Base-by-base conservation (phyloP, 441 rosid genomes). In the Cnidoscolus chayamansa region DNA sequence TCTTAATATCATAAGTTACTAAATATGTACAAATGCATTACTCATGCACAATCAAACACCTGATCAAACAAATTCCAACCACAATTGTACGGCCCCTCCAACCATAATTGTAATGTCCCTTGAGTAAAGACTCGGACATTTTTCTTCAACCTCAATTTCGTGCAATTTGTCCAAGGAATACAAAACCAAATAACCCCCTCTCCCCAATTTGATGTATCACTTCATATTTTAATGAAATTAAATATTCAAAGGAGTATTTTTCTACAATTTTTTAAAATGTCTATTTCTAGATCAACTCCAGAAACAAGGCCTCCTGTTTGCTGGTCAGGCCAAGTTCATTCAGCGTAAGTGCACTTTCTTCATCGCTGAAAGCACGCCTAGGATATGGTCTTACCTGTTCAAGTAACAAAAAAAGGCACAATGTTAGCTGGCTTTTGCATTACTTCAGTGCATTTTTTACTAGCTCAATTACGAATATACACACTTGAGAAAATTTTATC, bases 341-440 rank as follows among this genome's bases (percentile, higher is more conserved):
- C 77, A 95, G 79, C 1, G 95, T 82, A 71, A 86, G 74, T 45
- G 72, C 74, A 65, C 89, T 78, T 77, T 95, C 97, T 47, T 85
- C 97, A 37, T 86, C 90, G 4, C 89, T 82, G 84, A 92, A 94
- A 50, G 97, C 93, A 30, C 89, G 92, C 89, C 97, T 87, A 0
- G 98, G 98, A 75, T 86, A 95, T 55, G 99, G 99, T 81, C 98
- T 88, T 88, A 95, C 99, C 99, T 95, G 89, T 82, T 72, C 78
- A 78, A 72, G 59, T 58, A 66, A 63, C 30, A 45, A 74, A 10
- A 62, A 15, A 25, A 25, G 25, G 25, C 25, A 25, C 25, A 25
- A 25, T 25, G 25, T 25, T 25, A 25, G 25, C 25, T 25, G 25
- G 25, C 25, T 25, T 25, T 25, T 25, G 25, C 25, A 25, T 25